A percentile compares a stretch with the other conserved stretches of the same genome.
Evolutionary conservation across 805 yeast species (phyloP).

Genomic region (Lachancea sp.): DNA sequence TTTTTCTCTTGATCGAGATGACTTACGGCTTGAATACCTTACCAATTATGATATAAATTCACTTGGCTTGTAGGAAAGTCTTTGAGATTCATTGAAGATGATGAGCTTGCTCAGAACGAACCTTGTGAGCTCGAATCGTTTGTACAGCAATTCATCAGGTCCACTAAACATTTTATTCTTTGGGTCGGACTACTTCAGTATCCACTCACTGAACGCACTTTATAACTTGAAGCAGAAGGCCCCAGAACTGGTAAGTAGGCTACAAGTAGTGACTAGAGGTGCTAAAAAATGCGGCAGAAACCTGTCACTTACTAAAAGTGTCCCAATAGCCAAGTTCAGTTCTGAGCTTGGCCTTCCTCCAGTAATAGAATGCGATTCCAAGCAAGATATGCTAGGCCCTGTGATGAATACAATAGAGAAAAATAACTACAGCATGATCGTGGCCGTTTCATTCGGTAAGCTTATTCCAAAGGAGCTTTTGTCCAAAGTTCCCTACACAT

Average conservation of each 20-base stretch:
- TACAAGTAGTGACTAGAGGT: slow-evolving; percentile 59
- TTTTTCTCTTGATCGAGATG: neutral
- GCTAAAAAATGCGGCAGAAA: slow-evolving; percentile 63
- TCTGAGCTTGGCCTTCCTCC: slow-evolving; percentile 25
- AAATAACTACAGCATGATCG: slow-evolving; percentile 49
- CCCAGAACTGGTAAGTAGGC: slow-evolving; percentile 23
- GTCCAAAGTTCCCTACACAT: slow-evolving; percentile 44
- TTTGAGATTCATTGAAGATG: neutral
- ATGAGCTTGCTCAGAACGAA: neutral
- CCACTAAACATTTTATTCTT: slow-evolving; percentile 52
- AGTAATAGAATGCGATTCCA: slow-evolving; percentile 24
- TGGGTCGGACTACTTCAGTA: slow-evolving; percentile 72
- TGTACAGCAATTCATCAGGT: slow-evolving; percentile 1
- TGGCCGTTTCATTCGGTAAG: slow-evolving; percentile 90
- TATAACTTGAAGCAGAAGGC: slow-evolving; percentile 18
- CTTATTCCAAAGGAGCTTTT: slow-evolving; percentile 66
- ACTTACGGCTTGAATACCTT: too few species aligned
- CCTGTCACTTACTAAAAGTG: slow-evolving; percentile 39
- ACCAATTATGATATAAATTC: too few species aligned
- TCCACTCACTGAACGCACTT: slow-evolving; percentile 42
- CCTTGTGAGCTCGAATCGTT: neutral
- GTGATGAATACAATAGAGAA: slow-evolving; percentile 11
- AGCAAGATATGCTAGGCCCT: slow-evolving; percentile 12
- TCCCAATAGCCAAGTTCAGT: slow-evolving; percentile 47
- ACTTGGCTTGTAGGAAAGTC: neutral